phyloP scores from a whole-genome alignment of 805 yeast genomes.

The Kurtzmaniella fragi region DNA sequence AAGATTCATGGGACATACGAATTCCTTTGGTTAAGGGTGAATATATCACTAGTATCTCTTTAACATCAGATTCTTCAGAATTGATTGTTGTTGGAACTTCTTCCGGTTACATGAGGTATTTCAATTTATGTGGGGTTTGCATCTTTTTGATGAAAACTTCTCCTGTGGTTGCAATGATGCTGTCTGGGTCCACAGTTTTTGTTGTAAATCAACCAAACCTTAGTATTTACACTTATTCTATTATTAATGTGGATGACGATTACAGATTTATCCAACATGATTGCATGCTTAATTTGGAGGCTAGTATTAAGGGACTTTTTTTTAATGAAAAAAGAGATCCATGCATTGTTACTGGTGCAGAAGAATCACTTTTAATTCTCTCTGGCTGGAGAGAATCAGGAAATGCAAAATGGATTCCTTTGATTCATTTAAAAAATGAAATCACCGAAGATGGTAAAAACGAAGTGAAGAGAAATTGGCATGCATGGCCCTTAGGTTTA shows the following conservation, averaged over 20 bases:
- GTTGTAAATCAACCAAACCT: slow-evolving; percentile 38
- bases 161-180: slow-evolving; percentile 70
- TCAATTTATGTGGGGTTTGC: slow-evolving; percentile 70
- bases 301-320: slow-evolving; percentile 60
- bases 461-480: slow-evolving; percentile 44
- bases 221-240: slow-evolving; percentile 40
- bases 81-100: slow-evolving; percentile 68
- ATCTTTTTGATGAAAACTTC: slow-evolving; percentile 61
- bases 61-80: slow-evolving; percentile 37
- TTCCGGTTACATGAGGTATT: slow-evolving; percentile 67
- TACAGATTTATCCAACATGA: slow-evolving; percentile 37
- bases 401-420: slow-evolving; percentile 85
- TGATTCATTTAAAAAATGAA: slow-evolving; percentile 53
- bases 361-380: slow-evolving; percentile 65
- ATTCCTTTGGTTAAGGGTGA: slow-evolving; percentile 55
- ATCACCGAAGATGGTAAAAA: slow-evolving; percentile 47
- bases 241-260: slow-evolving; percentile 42
- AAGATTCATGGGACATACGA: slow-evolving; percentile 66
- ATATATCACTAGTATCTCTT: slow-evolving; percentile 60
- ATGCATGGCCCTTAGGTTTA: slow-evolving; percentile 86
- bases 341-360: slow-evolving; percentile 68
- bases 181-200: slow-evolving; percentile 51
- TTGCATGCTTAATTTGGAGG: slow-evolving; percentile 28
- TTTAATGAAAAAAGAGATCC: slow-evolving; percentile 91
- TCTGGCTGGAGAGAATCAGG: slow-evolving; percentile 72